A percentile compares a stretch with the other conserved stretches of the same genome.
Conservation (phyloP, 2,329 filamentous ascomycete genomes). For the Hypomyces perniciosus region DNA sequence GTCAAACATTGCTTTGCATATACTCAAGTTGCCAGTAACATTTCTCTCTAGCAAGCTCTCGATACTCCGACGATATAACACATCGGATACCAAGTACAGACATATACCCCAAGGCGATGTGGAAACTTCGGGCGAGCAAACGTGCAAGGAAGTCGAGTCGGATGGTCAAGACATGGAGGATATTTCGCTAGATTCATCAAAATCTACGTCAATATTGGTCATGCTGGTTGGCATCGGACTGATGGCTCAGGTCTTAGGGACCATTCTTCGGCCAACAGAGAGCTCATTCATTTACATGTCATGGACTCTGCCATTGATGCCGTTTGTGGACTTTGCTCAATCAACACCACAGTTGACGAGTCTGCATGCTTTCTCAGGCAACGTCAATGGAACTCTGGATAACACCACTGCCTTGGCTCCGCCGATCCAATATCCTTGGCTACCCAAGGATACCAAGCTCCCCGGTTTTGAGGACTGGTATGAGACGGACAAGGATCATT, state of each 20-base stretch:
- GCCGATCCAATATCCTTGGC: constrained; percentile 19
- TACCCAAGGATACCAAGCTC: constrained; percentile 19
- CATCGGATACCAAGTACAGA: neutral
- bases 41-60: neutral
- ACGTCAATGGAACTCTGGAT: constrained; percentile 23
- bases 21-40: constrained; percentile 20
- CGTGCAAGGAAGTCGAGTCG: constrained; percentile 9
- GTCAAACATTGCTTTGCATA: constrained; percentile 19
- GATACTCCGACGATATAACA: neutral
- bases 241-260: constrained; percentile 18
- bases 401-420: constrained; percentile 22
- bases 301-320: constrained; percentile 28
- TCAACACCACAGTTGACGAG: constrained; percentile 22
- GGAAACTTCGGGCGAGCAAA: constrained; percentile 11
- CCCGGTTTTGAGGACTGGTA: constrained; percentile 27
- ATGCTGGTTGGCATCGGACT: constrained; percentile 11
- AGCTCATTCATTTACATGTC: constrained; percentile 30
- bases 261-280: constrained; percentile 22
- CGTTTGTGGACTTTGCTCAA: constrained; percentile 27
- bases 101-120: constrained; percentile 21
- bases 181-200: constrained; percentile 2
- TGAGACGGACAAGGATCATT: constrained; percentile 19
- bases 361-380: constrained; percentile 18
- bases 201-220: constrained; percentile 7
- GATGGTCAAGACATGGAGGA: neutral